These are phyloP conservation scores for Aspergillus kassunensis DNA, from an alignment of 495 filamentous ascomycete genomes.

Conservation along the genomic window DNA sequence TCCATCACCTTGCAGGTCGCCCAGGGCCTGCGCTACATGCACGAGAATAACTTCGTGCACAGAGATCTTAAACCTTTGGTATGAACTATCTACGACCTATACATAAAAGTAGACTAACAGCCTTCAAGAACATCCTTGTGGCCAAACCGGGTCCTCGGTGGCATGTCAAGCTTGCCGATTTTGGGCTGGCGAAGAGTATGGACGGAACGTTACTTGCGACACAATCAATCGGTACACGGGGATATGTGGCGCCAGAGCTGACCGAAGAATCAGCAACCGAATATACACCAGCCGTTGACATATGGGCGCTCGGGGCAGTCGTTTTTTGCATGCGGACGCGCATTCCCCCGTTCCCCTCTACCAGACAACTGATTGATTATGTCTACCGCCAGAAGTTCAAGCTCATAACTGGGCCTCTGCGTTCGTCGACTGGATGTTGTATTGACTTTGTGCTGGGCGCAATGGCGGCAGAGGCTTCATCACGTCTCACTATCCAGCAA, in stretches of 20 bases:
- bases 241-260: slow-evolving; percentile 2
- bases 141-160: background rate
- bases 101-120: background rate
- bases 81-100: background rate
- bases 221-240: background rate
- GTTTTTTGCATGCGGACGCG: background rate
- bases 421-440: background rate
- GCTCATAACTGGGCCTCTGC: background rate
- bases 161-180: slow-evolving; percentile 4
- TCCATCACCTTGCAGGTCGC: background rate
- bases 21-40: background rate
- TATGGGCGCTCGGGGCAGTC: background rate
- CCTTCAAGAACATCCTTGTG: background rate
- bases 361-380: background rate
- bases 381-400: background rate
- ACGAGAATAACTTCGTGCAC: background rate
- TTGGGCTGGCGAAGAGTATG: background rate
- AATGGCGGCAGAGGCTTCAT: background rate
- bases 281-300: background rate
- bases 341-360: background rate
- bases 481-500: background rate
- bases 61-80: background rate
- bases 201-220: background rate
- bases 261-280: background rate
- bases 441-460: background rate